Conservation (phyloP, 176 grass and related monocot species). For the Avena eriantha region DNA sequence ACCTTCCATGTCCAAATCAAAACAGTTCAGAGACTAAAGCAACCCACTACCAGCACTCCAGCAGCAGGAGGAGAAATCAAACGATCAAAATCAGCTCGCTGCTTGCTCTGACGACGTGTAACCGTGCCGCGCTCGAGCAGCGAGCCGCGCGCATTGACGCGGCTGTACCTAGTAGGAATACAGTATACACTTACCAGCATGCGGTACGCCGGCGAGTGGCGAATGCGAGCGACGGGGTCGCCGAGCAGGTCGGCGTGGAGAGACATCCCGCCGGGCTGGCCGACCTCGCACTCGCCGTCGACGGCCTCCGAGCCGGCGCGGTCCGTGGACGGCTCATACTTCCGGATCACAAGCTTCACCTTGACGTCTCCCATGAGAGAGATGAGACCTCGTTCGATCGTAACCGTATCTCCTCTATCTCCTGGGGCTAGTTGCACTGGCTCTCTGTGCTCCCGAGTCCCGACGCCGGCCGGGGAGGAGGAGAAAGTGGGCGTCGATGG, state of each 20-base stretch:
- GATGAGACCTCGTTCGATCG: neutral
- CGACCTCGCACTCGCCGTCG: slow-evolving; percentile 76
- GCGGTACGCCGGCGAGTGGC: slow-evolving; percentile 70
- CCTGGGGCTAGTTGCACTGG: neutral
- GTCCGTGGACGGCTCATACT: slow-evolving; percentile 68
- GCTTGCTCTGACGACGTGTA: neutral
- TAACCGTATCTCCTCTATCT: neutral
- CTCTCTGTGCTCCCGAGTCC: neutral
- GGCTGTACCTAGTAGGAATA: slow-evolving; percentile 11
- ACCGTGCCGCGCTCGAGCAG: neutral
- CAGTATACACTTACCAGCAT: slow-evolving; percentile 63
- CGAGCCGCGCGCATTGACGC: neutral
- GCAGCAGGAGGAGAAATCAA: neutral
- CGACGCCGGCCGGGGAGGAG: neutral
- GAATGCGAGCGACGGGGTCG: slow-evolving; percentile 77
- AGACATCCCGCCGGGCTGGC: slow-evolving; percentile 57
- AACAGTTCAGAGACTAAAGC: slow-evolving; percentile 8
- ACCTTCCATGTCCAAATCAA: slow-evolving; percentile 61
- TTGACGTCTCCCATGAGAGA: neutral
- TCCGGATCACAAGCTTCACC: slow-evolving; percentile 37
- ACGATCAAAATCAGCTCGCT: neutral
- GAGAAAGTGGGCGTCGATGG: neutral
- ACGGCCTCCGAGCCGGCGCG: slow-evolving; percentile 56
- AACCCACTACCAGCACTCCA: slow-evolving; percentile 7
- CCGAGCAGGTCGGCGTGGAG: slow-evolving; percentile 86